Percentiles rank a stretch among this genome's conserved stretches.
Conservation (phyloP, 345 rosid species). For the Eucalyptus grandis region DNA sequence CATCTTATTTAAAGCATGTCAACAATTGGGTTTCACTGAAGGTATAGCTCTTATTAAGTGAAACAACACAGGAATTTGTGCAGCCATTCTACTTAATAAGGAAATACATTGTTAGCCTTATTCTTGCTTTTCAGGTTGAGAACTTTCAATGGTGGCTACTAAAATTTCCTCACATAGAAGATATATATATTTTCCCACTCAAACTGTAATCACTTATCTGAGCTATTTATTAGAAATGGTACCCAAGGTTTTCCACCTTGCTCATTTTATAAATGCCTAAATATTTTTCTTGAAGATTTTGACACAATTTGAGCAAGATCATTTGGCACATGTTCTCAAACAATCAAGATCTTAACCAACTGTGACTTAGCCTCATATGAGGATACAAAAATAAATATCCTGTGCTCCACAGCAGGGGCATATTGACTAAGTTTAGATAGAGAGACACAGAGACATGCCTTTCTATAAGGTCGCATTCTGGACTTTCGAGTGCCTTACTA, state of each 20-base stretch:
- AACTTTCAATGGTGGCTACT: not conserved
- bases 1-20: not conserved
- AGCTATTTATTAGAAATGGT: not conserved
- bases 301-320: not conserved
- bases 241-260: not conserved
- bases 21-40: not conserved
- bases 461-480: not conserved
- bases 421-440: not conserved
- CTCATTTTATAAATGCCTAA: not conserved
- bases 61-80: not conserved
- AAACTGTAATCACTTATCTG: not conserved
- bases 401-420: not conserved
- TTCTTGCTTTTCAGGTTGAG: not conserved
- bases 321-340: not conserved
- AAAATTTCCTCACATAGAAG: not conserved
- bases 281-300: not conserved
- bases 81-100: not conserved
- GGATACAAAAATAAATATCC: not conserved
- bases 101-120: not conserved
- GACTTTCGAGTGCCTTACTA: not conserved
- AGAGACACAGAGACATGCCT: not conserved
- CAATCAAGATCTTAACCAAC: not conserved
- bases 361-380: not conserved
- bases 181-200: not conserved
- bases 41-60: not conserved